Evolutionary conservation across 495 filamentous ascomycete species (phyloP).

Genomic region (Penicillium antarcticum): DNA sequence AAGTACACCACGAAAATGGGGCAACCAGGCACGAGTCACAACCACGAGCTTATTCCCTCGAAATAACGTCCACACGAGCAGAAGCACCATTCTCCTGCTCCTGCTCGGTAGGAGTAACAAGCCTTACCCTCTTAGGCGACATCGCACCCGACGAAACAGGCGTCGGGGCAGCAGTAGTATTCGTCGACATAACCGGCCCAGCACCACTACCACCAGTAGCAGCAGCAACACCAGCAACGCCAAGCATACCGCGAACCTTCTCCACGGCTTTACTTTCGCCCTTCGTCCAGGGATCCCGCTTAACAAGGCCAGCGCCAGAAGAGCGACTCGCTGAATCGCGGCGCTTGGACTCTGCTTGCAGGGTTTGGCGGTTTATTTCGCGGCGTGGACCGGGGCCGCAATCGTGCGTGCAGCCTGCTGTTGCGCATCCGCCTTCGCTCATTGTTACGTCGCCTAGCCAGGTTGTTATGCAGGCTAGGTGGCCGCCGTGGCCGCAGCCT

Average conservation of each 20-base stretch:
- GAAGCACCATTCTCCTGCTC: constrained; percentile 22
- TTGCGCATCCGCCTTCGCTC: constrained; percentile 69
- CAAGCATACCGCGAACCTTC: constrained; percentile 47
- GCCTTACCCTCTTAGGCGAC: constrained; percentile 45
- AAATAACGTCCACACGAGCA: constrained; percentile 22
- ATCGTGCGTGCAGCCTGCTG: constrained; percentile 69
- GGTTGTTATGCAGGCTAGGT: constrained; percentile 61
- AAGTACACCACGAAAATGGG: background rate
- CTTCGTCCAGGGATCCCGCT: constrained; percentile 41
- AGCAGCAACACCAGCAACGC: constrained; percentile 25
- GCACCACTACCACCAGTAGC: constrained; percentile 18
- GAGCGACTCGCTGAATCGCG: constrained; percentile 36
- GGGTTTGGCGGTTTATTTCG: constrained; percentile 36
- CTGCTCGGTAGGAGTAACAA: constrained; percentile 45
- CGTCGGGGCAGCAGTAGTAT: constrained; percentile 15
- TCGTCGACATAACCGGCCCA: constrained; percentile 22
- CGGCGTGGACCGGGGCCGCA: constrained; percentile 64
- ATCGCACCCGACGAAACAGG: constrained; percentile 25
- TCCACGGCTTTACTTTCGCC: constrained; percentile 46
- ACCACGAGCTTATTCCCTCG: constrained; percentile 2
- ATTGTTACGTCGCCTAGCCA: constrained; percentile 59
- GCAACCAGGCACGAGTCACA: background rate
- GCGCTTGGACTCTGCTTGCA: constrained; percentile 33
- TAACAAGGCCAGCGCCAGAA: constrained; percentile 35
- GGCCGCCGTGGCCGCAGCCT: constrained; percentile 72